These are phyloP conservation scores for Ichthyophonus hoferi DNA, from an alignment of 208 protist genomes.

Conservation along the genomic window DNA sequence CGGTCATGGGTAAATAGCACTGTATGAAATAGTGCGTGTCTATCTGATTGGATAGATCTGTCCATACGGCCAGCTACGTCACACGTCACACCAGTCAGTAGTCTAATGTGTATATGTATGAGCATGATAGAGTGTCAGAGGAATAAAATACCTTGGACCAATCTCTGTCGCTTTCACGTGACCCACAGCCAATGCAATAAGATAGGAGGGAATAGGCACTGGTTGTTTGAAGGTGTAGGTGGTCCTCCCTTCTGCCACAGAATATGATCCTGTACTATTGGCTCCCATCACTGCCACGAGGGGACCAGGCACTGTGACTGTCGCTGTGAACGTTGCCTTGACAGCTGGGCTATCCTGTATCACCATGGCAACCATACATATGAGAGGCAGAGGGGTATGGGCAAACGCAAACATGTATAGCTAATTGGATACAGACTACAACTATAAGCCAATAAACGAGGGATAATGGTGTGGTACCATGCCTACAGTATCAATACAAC, in stretches of 20 bases:
- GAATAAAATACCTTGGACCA: not conserved
- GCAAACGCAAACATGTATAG: no score
- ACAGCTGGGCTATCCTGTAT: slow-evolving; percentile 44
- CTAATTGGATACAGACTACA: no score
- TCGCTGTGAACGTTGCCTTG: slow-evolving; percentile 40
- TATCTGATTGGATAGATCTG: no score
- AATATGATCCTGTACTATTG: not conserved
- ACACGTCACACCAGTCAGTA: no score
- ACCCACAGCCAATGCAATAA: slow-evolving; percentile 65
- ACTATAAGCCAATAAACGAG: no score
- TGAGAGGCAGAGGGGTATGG: no score
- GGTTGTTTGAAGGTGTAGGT: slow-evolving; percentile 45
- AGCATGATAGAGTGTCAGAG: no score
- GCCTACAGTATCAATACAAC: not conserved
- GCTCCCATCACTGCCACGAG: slow-evolving; percentile 50
- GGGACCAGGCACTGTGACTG: not conserved
- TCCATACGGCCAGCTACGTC: no score
- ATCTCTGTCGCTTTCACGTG: slow-evolving; percentile 36
- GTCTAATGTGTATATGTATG: no score
- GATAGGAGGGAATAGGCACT: slow-evolving; percentile 58
- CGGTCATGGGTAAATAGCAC: not conserved
- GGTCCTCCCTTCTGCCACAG: not conserved
- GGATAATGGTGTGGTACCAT: no score
- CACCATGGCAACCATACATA: no score
- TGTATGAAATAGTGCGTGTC: no score